Base-by-base conservation (phyloP, 2,329 filamentous ascomycete species). In the Acrocalymma vagum region DNA sequence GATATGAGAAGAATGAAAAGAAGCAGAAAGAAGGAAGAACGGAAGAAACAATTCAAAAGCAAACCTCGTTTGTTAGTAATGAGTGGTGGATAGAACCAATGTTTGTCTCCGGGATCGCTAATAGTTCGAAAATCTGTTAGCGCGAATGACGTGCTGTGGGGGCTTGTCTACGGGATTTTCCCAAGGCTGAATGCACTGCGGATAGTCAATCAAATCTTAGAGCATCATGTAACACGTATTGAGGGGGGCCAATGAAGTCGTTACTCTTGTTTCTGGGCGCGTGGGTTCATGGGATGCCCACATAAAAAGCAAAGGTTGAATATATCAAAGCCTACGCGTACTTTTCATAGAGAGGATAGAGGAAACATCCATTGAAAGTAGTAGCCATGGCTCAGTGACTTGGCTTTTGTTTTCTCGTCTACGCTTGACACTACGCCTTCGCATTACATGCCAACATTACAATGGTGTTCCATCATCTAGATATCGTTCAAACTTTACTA, bases 1-100 rank as follows among this genome's bases (percentile, higher is more conserved):
- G n/a, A n/a, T n/a, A n/a, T n/a, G n/a, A n/a, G n/a, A 74, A 81
- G 57, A 72, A 69, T 9, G 80, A 84, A 68, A 81, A 76, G 3
- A 79, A 78, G 55, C 72, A 74, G 20, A 51, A 84, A 42, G 77
- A 80, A 50, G 63, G 67, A n/a, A n/a, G n/a, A n/a, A n/a, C n/a
- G n/a, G n/a, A n/a, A n/a, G n/a, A n/a, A n/a, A n/a, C n/a, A n/a
- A n/a, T n/a, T n/a, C n/a, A n/a, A n/a, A n/a, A n/a, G n/a, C n/a
- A n/a, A n/a, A n/a, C n/a, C n/a, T n/a, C n/a, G n/a, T n/a, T n/a
- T n/a, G n/a, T n/a, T n/a, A n/a, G n/a, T n/a, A n/a, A n/a, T n/a
- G n/a, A n/a, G n/a, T n/a, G n/a, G n/a, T n/a, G n/a, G n/a, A n/a
- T n/a, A n/a, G n/a, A n/a, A n/a, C n/a, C n/a, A n/a, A n/a, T n/a